Percentiles rank a stretch among this genome's conserved stretches.
phyloP scores from a whole-genome alignment of 441 rosid genomes.

The Geranium incanum region DNA sequence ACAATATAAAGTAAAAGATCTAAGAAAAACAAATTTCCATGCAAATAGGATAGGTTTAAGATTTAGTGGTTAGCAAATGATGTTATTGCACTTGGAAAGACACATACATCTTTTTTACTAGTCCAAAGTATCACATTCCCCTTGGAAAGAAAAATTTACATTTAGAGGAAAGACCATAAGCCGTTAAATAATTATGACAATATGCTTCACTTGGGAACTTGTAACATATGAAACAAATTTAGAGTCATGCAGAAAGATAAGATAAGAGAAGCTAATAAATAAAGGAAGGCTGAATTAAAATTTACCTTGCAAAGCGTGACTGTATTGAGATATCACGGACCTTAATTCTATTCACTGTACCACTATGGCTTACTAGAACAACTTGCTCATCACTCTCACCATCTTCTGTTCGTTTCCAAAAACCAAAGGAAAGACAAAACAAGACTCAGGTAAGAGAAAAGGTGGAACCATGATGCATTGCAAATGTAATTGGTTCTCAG shows the following conservation, averaged over 20 bases:
- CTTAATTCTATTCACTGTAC: slow-evolving; percentile 83
- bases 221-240: not conserved
- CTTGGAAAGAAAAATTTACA: not conserved
- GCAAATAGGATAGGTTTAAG: no score
- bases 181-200: not conserved
- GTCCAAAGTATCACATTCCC: not conserved
- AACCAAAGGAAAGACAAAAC: not conserved
- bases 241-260: not conserved
- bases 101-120: not conserved
- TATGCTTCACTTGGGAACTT: not conserved
- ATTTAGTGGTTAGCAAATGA: not conserved
- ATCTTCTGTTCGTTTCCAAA: slow-evolving; percentile 39
- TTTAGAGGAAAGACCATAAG: not conserved
- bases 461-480: slow-evolving; percentile 5
- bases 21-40: no score
- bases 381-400: slow-evolving; percentile 94
- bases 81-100: not conserved
- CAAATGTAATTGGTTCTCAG: not conserved
- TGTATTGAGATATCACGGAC: slow-evolving; percentile 85
- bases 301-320: slow-evolving; percentile 78
- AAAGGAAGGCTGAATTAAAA: not conserved
- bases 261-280: not conserved
- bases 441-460: slow-evolving; percentile 10
- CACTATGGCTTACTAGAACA: slow-evolving; percentile 89
- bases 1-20: no score